A percentile compares a stretch with the other conserved stretches of the same genome.
These are phyloP conservation scores for Dendrobium officinale DNA, from an alignment of 106 monocot species.

Conservation along the genomic window DNA sequence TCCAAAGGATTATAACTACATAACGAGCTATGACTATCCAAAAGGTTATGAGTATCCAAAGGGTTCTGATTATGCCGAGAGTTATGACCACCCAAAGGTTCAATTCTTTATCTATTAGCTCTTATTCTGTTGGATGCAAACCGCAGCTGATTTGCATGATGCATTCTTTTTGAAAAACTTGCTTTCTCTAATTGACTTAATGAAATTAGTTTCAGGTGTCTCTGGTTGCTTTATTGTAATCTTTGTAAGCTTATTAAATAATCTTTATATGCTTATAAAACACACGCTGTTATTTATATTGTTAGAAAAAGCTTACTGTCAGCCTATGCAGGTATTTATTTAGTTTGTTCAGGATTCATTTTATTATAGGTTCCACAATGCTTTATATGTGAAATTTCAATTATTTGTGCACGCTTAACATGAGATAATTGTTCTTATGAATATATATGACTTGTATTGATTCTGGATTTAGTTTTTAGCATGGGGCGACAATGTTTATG, in stretches of 20 bases:
- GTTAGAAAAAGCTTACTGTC: neutral
- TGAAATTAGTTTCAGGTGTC: neutral
- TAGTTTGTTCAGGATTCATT: neutral
- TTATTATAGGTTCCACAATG: neutral
- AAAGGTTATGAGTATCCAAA: neutral
- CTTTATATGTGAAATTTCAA: neutral
- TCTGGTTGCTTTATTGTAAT: neutral
- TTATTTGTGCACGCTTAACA: neutral
- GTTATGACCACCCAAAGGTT: constrained; percentile 8
- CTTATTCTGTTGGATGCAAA: neutral
- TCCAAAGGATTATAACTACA: neutral
- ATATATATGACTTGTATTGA: neutral
- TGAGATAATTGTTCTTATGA: neutral
- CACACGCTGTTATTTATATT: neutral
- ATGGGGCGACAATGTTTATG: neutral
- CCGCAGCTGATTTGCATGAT: neutral
- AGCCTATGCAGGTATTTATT: neutral
- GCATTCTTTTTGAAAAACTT: neutral
- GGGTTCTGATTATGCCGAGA: neutral
- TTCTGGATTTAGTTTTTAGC: neutral
- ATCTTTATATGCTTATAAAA: constrained; percentile 2
- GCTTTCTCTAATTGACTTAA: neutral
- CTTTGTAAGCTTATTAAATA: too few relatives aligned
- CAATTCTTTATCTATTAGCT: neutral
- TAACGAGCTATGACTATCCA: neutral